These are phyloP conservation scores for Rhodotorula sphaerocarpa DNA, from an alignment of 768 basidiomycete genomes.

Conservation along the genomic window DNA sequence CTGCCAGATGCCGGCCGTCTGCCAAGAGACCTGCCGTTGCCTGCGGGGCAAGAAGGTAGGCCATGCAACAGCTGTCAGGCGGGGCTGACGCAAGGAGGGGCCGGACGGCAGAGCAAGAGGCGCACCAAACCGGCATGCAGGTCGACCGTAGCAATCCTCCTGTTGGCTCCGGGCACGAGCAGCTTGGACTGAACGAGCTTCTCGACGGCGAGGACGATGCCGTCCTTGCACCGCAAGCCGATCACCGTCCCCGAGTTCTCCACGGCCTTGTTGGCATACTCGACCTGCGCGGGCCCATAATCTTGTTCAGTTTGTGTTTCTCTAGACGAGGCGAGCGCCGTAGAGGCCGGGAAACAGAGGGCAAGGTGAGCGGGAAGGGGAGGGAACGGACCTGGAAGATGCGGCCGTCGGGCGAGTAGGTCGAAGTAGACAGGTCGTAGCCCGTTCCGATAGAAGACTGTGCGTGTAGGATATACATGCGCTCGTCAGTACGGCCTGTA, in stretches of 20 bases:
- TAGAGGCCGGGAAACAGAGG: not conserved
- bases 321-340: not conserved
- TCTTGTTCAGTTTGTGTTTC: no score
- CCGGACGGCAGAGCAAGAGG: conserved; percentile 2
- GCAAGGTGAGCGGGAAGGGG: conserved; percentile 5
- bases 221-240: conserved; percentile 87
- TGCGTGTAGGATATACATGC: no score
- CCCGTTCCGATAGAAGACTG: conserved; percentile 98
- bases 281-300: conserved; percentile 64
- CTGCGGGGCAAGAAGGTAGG: conserved; percentile 51
- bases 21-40: conserved; percentile 88
- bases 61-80: no score
- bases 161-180: conserved; percentile 82
- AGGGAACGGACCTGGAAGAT: conserved; percentile 77
- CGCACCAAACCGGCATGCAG: conserved; percentile 82
- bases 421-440: conserved; percentile 90
- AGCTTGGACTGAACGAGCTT: conserved; percentile 94
- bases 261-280: conserved; percentile 96
- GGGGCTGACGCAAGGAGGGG: not conserved
- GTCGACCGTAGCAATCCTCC: conserved; percentile 87
- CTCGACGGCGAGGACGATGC: conserved; percentile 92
- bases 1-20: conserved; percentile 80
- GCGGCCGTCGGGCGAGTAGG: conserved; percentile 76
- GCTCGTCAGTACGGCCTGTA: not conserved
- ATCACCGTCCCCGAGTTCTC: conserved; percentile 99